These are phyloP conservation scores for Epichloe sibirici DNA, from an alignment of 2,329 filamentous ascomycete genomes.

Conservation along the genomic window DNA sequence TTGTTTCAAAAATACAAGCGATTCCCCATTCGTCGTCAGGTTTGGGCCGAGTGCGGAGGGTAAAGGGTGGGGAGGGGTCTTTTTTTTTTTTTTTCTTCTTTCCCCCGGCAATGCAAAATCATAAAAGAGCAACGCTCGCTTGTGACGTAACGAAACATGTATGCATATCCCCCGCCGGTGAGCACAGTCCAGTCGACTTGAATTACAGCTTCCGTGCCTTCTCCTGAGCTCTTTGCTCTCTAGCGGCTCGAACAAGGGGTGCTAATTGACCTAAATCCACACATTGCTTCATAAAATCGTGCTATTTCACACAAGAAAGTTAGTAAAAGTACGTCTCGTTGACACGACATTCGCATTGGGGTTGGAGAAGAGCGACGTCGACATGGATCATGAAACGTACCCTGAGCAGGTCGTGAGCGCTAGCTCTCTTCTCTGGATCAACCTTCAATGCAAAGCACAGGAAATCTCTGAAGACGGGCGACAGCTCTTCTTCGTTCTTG, in stretches of 20 bases:
- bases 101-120: neutral
- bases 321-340: neutral
- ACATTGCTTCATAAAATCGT: conserved; percentile 69
- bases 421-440: conserved; percentile 91
- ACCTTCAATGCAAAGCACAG: conserved; percentile 88
- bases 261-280: conserved; percentile 66
- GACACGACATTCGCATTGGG: too few species aligned
- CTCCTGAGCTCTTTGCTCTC: conserved; percentile 76
- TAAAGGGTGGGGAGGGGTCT: neutral
- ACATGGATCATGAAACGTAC: conserved; percentile 40
- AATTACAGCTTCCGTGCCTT: conserved; percentile 51
- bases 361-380: neutral
- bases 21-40: neutral
- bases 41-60: neutral
- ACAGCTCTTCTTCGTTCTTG: conserved; percentile 80
- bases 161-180: neutral
- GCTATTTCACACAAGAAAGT: conserved; percentile 31
- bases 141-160: conserved; percentile 3
- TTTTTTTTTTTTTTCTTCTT: neutral
- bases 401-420: conserved; percentile 82
- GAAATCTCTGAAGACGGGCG: conserved; percentile 78
- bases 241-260: conserved; percentile 75
- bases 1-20: conserved; percentile 1
- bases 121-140: conserved; percentile 6
- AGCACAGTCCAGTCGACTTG: neutral